These are phyloP conservation scores for Tylopilus balloui DNA, from an alignment of 768 basidiomycete species.

Conservation along the genomic window DNA sequence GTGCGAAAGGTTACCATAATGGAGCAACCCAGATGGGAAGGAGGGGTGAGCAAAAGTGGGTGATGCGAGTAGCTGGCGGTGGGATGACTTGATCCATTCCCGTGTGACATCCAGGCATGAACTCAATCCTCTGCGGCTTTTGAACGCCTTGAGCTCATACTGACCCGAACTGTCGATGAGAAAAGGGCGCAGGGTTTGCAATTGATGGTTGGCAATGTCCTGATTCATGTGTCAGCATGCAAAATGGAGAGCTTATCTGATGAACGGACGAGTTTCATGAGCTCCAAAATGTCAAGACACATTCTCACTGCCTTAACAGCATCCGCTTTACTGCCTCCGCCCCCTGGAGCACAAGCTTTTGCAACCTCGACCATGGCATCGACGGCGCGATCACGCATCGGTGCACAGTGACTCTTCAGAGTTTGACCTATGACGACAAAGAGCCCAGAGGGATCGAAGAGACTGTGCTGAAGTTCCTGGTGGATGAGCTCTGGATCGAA, in stretches of 20 bases:
- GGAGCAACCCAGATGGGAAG: constrained; percentile 39
- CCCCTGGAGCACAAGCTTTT: constrained; percentile 50
- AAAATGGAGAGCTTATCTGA: constrained; percentile 12
- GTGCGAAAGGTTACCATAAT: constrained; percentile 44
- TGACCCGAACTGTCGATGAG: constrained; percentile 74
- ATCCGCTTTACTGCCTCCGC: constrained; percentile 51
- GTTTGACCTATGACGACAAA: constrained; percentile 77
- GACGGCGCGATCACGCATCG: constrained; percentile 83
- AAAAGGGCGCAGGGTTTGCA: constrained; percentile 89
- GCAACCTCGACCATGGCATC: constrained; percentile 79
- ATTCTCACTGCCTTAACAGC: constrained; percentile 71
- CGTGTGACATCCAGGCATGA: constrained; percentile 52
- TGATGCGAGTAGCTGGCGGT: constrained; percentile 40
- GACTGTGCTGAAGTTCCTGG: constrained; percentile 70
- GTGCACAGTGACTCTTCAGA: constrained; percentile 88
- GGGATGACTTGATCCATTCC: constrained; percentile 59
- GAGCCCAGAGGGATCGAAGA: constrained; percentile 76
- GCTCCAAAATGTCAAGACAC: constrained; percentile 87
- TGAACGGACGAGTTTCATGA: constrained; percentile 86
- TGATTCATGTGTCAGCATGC: constrained; percentile 33
- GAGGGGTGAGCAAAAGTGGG: constrained; percentile 42
- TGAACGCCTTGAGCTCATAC: constrained; percentile 77
- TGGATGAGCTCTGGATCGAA: constrained; percentile 81
- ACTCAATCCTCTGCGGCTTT: constrained; percentile 45
- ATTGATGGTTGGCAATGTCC: constrained; percentile 97